phyloP scores from a whole-genome alignment of 805 yeast genomes.

The Candida fluviatilis region DNA sequence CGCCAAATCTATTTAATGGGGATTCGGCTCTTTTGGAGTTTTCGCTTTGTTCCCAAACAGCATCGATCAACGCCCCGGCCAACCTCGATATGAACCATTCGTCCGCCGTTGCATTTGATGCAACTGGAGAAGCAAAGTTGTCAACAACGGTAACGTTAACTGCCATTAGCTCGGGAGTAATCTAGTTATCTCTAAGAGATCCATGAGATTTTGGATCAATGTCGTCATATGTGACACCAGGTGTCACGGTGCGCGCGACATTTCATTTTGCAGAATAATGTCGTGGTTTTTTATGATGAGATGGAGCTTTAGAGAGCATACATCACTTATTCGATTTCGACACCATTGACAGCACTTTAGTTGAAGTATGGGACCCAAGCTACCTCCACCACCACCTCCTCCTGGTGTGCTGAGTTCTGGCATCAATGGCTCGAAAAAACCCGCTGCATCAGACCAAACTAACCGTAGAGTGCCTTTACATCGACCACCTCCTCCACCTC shows the following conservation, averaged over 20 bases:
- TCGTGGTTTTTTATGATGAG: not conserved
- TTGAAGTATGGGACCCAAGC: slow-evolving; percentile 12
- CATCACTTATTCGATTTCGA: not conserved
- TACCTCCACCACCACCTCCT: slow-evolving; percentile 35
- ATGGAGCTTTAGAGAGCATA: not conserved
- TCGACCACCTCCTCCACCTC: slow-evolving; percentile 9
- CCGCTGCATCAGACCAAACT: no score
- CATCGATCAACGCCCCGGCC: slow-evolving; percentile 10
- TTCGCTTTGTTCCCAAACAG: slow-evolving; percentile 13
- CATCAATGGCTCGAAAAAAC: not conserved
- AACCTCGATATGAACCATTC: slow-evolving; percentile 5
- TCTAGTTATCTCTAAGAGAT: no score
- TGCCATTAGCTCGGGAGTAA: not conserved
- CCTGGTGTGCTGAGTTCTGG: slow-evolving; percentile 13
- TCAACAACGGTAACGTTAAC: not conserved
- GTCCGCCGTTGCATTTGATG: not conserved
- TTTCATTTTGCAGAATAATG: not conserved
- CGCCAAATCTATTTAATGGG: slow-evolving; percentile 11
- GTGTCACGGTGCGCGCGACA: no score
- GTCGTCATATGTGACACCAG: not conserved
- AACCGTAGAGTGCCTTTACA: slow-evolving; percentile 1
- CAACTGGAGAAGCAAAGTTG: not conserved
- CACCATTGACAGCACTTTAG: not conserved
- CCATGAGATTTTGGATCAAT: not conserved
- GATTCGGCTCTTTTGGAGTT: slow-evolving; percentile 4